Evolutionary conservation across 2,329 filamentous ascomycete genomes (phyloP).

Genomic region (Camillea tinctor): DNA sequence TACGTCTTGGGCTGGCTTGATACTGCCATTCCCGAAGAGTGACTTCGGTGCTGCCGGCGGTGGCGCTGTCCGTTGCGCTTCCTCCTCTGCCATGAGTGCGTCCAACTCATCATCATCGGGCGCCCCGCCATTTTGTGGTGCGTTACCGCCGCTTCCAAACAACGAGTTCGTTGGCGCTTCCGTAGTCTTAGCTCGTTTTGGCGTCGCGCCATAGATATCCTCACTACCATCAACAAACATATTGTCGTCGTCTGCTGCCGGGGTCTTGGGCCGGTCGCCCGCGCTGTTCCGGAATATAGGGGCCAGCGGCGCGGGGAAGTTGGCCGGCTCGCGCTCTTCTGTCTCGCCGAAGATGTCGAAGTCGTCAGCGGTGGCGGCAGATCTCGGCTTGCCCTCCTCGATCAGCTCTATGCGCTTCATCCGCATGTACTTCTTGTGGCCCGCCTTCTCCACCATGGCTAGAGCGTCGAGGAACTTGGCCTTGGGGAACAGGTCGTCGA

Average conservation of each 20-base stretch:
- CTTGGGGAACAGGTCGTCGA: conserved; percentile 92
- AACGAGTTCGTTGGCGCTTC: conserved; percentile 20
- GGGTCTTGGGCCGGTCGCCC: conserved; percentile 31
- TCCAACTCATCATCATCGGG: conserved; percentile 47
- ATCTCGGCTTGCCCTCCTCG: conserved; percentile 65
- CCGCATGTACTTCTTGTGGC: conserved; percentile 78
- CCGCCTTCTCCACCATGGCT: conserved; percentile 87
- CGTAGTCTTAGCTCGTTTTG: conserved; percentile 28
- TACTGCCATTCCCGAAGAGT: neutral
- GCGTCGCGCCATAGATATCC: conserved; percentile 57
- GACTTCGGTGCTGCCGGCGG: neutral
- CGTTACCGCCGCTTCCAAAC: conserved; percentile 23
- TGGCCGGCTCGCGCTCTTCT: conserved; percentile 28
- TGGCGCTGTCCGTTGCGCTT: neutral
- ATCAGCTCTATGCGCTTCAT: conserved; percentile 80
- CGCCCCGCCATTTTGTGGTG: conserved; percentile 11
- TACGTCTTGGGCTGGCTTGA: neutral
- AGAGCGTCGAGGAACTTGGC: conserved; percentile 91
- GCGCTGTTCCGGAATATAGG: conserved; percentile 38
- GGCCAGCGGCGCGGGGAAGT: conserved; percentile 35
- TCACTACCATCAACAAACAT: conserved; percentile 45
- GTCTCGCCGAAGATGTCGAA: conserved; percentile 28
- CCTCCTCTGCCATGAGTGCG: conserved; percentile 36
- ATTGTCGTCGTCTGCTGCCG: conserved; percentile 33
- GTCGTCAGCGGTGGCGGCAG: conserved; percentile 30